Percentiles rank a stretch among this genome's conserved stretches.
These are phyloP conservation scores for Lactuca saligna DNA, from an alignment of 129 eudicot genomes.

Conservation along the genomic window DNA sequence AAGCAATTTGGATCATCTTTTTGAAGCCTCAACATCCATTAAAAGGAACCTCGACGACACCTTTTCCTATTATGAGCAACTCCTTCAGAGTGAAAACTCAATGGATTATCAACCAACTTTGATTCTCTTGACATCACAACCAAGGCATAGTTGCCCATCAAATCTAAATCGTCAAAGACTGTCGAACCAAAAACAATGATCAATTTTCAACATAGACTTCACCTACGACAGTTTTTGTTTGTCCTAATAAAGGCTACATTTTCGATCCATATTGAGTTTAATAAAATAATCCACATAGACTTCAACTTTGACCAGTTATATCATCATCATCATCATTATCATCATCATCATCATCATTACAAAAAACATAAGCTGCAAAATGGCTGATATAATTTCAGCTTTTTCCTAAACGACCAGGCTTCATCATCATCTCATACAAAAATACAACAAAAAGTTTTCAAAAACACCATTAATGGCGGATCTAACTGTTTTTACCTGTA, in stretches of 20 bases:
- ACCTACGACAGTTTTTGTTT: neutral
- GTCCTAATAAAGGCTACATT: neutral
- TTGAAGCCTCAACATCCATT: too few relatives aligned
- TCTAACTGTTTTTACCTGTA: conserved; percentile 32
- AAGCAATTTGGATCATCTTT: too few relatives aligned
- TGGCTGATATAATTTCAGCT: conserved; percentile 26
- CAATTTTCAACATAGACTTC: neutral
- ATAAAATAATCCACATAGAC: neutral
- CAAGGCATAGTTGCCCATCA: neutral
- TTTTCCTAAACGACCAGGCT: conserved; percentile 18
- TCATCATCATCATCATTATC: conserved; percentile 13
- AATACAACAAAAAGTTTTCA: conserved; percentile 10
- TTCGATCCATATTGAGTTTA: neutral
- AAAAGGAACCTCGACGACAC: too few relatives aligned
- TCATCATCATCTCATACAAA: conserved; percentile 29
- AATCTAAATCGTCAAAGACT: neutral
- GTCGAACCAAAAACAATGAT: neutral
- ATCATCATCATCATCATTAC: conserved; percentile 29
- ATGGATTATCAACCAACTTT: neutral
- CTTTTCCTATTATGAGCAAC: too few relatives aligned
- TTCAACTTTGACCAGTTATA: conserved; percentile 11
- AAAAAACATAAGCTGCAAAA: conserved; percentile 37
- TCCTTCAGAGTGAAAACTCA: neutral
- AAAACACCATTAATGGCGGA: conserved; percentile 26
- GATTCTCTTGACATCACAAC: neutral